Evolutionary conservation across 129 eudicot species (phyloP).

Genomic region (Glebionis coronaria): DNA sequence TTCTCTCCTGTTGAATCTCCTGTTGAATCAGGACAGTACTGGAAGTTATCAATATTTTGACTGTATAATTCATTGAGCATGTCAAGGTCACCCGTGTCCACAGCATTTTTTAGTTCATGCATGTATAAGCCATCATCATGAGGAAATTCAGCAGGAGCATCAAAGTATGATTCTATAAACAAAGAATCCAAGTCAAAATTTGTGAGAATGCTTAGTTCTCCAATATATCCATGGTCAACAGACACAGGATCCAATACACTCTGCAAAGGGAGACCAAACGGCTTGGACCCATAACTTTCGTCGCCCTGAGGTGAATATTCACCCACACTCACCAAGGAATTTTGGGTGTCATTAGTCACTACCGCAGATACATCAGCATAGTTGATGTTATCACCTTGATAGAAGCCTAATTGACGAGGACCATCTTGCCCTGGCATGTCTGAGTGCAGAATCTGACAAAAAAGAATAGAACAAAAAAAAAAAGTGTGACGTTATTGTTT

Average conservation of each 20-base stretch:
- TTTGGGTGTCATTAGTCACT: constrained; percentile 26
- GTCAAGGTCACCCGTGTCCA: constrained; percentile 39
- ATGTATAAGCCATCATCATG: constrained; percentile 55
- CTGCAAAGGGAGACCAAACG: constrained; percentile 35
- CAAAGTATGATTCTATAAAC: constrained; percentile 53
- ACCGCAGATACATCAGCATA: constrained; percentile 20
- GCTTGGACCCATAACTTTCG: constrained; percentile 32
- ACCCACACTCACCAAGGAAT: constrained; percentile 21
- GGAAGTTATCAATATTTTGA: constrained; percentile 42
- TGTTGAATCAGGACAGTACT: constrained; percentile 31
- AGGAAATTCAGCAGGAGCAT: constrained; percentile 39
- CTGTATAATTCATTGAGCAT: constrained; percentile 57
- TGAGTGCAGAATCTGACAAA: constrained; percentile 49
- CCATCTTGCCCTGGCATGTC: constrained; percentile 32
- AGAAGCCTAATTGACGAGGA: constrained; percentile 34
- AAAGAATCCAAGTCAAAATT: constrained; percentile 40
- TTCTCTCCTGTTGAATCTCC: constrained; percentile 37
- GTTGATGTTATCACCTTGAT: constrained; percentile 21
- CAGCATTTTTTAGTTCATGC: constrained; percentile 49
- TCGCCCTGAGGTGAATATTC: constrained; percentile 24
- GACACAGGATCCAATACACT: constrained; percentile 23
- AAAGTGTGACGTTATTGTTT: not conserved
- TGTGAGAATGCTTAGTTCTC: constrained; percentile 36
- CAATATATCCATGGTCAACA: constrained; percentile 42
- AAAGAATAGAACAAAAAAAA: not conserved